Evolutionary conservation across 1,284 basidiomycete genomes (phyloP), one percentile per base, ranked within the genome.

Genomic region (Pseudozyma thailandica): DNA sequence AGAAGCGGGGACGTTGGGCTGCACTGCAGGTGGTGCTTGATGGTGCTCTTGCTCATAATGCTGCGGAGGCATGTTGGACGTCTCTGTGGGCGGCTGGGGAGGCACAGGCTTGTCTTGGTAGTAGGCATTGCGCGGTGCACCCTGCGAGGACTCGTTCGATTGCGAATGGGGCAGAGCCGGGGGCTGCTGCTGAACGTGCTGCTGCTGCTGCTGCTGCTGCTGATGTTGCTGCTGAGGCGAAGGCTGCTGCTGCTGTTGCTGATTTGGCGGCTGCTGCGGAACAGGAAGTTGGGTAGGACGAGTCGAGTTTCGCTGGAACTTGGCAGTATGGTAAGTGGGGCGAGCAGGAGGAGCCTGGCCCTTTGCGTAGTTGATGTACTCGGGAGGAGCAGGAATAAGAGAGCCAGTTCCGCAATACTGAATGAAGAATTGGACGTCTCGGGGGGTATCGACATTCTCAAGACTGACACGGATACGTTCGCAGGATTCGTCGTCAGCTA

Each of bases 401-500:
- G 77, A 50, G 33, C 81, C 81, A 18, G 81, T 82, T 13, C 78
- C 80, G 48, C 66, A 72, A 43, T 75, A 63, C 31, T 79, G 75
- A 35, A 82, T 79, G 61, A 82, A 82, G 50, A 52, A 53, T 16
- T 69, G 59, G 20, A 82, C 74, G 42, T 82, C 81, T 25, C 74
- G 56, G 3, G 60, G 58, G 15, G 80, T 70, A 21, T 82, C 80
- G 51, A 79, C 78, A 35, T 68, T 74, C 55, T 82, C 80, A 18
- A 82, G 68, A 28, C 79, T 68, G 45, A 82, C 80, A 18, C 80
- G 69, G 23, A 82, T 72, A 10, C 78, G 68, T 51, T 82, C 80
- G 65, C 80, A 82, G 1, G 72, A 74, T 50, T 96, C 93, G 81
- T 98, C 96, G 81, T 98, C 95, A 20, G 90, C 87, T 13, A 99